Percentiles rank a stretch among this genome's conserved stretches.
These are phyloP conservation scores for Capsicum pubescens DNA, from an alignment of 257 asterid species.

Conservation along the genomic window DNA sequence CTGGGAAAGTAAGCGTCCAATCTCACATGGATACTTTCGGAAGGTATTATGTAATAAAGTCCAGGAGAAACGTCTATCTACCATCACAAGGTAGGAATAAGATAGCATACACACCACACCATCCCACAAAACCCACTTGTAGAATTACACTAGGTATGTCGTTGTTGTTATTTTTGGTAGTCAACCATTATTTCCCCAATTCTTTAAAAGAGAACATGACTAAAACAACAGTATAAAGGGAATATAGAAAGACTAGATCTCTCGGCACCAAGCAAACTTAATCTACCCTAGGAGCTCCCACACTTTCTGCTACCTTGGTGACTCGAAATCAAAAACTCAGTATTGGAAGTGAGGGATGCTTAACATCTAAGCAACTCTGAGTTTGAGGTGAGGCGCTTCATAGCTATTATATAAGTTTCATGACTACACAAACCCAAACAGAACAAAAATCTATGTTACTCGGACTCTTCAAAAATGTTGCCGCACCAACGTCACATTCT, in stretches of 20 bases:
- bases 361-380: too few species aligned
- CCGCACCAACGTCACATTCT: too few species aligned
- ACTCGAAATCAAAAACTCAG: too few species aligned
- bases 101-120: background rate
- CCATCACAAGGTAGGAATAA: background rate
- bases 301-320: too few species aligned
- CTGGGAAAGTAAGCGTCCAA: too few species aligned
- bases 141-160: background rate
- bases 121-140: background rate
- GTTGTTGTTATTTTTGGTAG: background rate
- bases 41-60: background rate
- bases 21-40: too few species aligned
- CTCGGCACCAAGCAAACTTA: background rate
- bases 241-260: background rate
- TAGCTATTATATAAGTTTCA: background rate
- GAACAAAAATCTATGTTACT: background rate
- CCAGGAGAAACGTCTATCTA: background rate
- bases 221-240: background rate
- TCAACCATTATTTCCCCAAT: background rate
- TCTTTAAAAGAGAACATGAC: background rate
- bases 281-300: background rate
- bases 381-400: background rate
- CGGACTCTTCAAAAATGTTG: too few species aligned
- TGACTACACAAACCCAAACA: background rate
- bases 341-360: too few species aligned